Base-by-base conservation (phyloP, 2,329 filamentous ascomycete species). In the Cytospora leucostoma region DNA sequence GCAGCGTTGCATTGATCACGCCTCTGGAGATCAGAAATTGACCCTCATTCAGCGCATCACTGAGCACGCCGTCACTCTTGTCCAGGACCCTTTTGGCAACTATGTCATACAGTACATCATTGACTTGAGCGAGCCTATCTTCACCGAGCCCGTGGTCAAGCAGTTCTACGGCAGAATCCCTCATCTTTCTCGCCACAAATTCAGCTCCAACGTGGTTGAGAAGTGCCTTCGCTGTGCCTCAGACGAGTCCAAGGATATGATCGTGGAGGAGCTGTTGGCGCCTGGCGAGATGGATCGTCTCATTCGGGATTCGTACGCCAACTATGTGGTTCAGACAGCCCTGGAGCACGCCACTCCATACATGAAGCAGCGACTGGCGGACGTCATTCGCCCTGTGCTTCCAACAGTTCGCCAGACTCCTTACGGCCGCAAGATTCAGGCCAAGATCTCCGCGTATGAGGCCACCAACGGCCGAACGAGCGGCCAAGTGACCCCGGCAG, bases 71-170 rank as follows among this genome's bases (percentile, higher is more conserved):
- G 90, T 92, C 68, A 82, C 89, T 44, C 86, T 99, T 12, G 93
- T 99, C 21, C 93, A 97, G 75, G 95, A 99, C 75, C 94, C 95
- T 0, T 99, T 97, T 70, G 95, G 95, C 73, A 99, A 99, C 78
- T 99, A 99, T 69, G 95, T 99, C 57, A 91, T 99, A 57, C 95
- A 99, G 79, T 99, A 99, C 79, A 98, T 99, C 73, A 87, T 99
- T 69, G 95, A 98, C 74, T 84, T 98, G 61, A 93, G 93, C 68
- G 93, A 99, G 73, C 83, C 89, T 13, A 82, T 82, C 69, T 97
- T 97, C 78, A 97, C 94, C 1, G 90, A 95, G 71, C 94, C 94
- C 4, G 82, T 99, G 49, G 95, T 96, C 66, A 80, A 84, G 59
- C 89, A 88, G 72, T 97, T 99, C 80, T 80, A 84, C 62, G 89